These are phyloP conservation scores for Pestalotiopsis sp. DNA, from an alignment of 2,329 filamentous ascomycete genomes.

Conservation along the genomic window DNA sequence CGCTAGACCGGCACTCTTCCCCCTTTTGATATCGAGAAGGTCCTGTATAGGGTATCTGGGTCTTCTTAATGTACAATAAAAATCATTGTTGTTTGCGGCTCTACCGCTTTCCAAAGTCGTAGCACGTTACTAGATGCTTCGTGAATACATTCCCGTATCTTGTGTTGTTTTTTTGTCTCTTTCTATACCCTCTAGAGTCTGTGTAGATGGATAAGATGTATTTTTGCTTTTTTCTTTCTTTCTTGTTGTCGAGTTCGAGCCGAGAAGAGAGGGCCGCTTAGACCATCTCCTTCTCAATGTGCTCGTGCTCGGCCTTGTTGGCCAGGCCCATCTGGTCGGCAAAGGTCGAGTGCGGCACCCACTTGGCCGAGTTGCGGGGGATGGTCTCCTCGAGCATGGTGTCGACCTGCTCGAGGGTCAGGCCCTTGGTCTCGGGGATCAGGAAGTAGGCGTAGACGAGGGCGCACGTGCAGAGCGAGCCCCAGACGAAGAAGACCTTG, in stretches of 20 bases:
- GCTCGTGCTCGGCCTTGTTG: constrained; percentile 31
- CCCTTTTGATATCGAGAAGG: neutral
- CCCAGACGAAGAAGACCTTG: constrained; percentile 63
- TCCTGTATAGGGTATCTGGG: neutral
- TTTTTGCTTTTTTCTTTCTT: neutral
- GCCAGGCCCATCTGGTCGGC: constrained; percentile 56
- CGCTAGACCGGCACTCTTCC: neutral
- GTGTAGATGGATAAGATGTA: neutral
- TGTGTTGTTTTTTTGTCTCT: neutral
- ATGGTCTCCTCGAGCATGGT: constrained; percentile 88
- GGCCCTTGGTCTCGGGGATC: constrained; percentile 75
- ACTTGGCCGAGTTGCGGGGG: constrained; percentile 75
- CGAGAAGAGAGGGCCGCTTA: neutral
- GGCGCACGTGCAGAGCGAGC: constrained; percentile 56
- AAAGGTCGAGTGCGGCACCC: constrained; percentile 74
- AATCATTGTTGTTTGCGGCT: neutral
- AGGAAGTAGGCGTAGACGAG: constrained; percentile 61
- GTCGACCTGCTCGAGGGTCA: constrained; percentile 72
- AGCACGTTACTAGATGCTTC: constrained; percentile 7
- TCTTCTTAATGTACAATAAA: neutral
- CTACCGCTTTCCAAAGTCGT: constrained; percentile 3
- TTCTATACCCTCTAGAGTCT: neutral
- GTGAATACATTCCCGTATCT: neutral
- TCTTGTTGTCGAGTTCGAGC: neutral
- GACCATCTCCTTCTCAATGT: constrained; percentile 24